These are phyloP conservation scores for Cryptococcus maquisensis DNA, from an alignment of 1,284 basidiomycete genomes.

Conservation along the genomic window DNA sequence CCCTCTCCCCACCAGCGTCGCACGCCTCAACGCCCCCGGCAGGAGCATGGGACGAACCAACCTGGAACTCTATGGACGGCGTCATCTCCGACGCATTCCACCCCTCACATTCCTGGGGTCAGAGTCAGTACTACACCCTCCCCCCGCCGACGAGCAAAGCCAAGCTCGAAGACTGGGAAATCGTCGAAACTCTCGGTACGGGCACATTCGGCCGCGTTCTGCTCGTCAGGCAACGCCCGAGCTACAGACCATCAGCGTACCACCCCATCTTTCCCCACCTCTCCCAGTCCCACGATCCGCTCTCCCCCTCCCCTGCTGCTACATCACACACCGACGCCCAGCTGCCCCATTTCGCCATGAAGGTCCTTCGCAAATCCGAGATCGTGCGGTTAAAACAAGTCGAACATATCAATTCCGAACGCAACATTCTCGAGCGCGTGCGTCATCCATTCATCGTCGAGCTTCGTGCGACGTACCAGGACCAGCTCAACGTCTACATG, in stretches of 20 bases:
- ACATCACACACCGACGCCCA: slow-evolving; percentile 45
- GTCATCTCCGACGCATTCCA: slow-evolving; percentile 5
- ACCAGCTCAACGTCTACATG: slow-evolving; percentile 55
- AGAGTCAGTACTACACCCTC: slow-evolving; percentile 5
- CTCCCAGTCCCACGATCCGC: slow-evolving; percentile 38
- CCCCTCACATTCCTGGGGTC: slow-evolving; percentile 8
- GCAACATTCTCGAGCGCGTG: slow-evolving; percentile 53
- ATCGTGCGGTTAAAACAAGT: slow-evolving; percentile 56
- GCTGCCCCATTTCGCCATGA: slow-evolving; percentile 53
- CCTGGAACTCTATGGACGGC: slow-evolving; percentile 24
- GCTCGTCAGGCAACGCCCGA: slow-evolving; percentile 47
- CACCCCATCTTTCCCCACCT: slow-evolving; percentile 50
- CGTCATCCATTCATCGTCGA: slow-evolving; percentile 59
- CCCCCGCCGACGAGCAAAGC: slow-evolving; percentile 20
- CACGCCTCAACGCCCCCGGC: slow-evolving; percentile 36
- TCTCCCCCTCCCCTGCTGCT: slow-evolving; percentile 33
- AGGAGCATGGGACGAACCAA: slow-evolving; percentile 24
- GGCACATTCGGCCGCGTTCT: slow-evolving; percentile 50
- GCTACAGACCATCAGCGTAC: slow-evolving; percentile 44
- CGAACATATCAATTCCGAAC: slow-evolving; percentile 57
- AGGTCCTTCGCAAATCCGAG: slow-evolving; percentile 54
- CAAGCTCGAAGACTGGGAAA: slow-evolving; percentile 46
- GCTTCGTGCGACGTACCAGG: slow-evolving; percentile 52
- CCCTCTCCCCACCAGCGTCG: slow-evolving; percentile 38
- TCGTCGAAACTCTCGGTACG: slow-evolving; percentile 49